Conservation (phyloP, 2,329 filamentous ascomycete genomes). For the Epichloe baconii region DNA sequence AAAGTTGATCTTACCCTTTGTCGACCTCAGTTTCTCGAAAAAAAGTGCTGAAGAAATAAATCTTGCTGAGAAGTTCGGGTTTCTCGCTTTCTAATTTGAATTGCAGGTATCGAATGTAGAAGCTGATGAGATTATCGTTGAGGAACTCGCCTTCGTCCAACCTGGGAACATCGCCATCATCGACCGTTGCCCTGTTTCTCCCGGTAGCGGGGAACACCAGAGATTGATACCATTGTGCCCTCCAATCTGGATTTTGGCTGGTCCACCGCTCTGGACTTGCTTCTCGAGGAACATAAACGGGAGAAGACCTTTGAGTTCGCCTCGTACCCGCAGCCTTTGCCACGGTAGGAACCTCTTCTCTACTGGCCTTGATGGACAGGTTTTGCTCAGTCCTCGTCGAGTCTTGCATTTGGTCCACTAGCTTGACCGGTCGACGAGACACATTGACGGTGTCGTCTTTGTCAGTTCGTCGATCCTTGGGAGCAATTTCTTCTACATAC, state of each 20-base stretch:
- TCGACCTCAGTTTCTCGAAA: slow-evolving; percentile 61
- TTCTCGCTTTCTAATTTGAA: slow-evolving; percentile 40
- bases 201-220: slow-evolving; percentile 48
- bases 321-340: slow-evolving; percentile 9
- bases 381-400: not conserved
- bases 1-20: slow-evolving; percentile 60
- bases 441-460: not conserved
- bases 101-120: slow-evolving; percentile 70
- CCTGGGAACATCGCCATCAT: slow-evolving; percentile 58
- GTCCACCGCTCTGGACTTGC: slow-evolving; percentile 32
- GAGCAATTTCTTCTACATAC: not conserved
- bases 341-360: not conserved
- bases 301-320: slow-evolving; percentile 13
- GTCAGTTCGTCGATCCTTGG: not conserved
- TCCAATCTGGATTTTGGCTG: slow-evolving; percentile 35
- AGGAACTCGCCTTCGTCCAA: slow-evolving; percentile 76
- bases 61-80: slow-evolving; percentile 44
- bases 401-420: slow-evolving; percentile 1
- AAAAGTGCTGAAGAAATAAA: slow-evolving; percentile 94
- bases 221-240: slow-evolving; percentile 38
- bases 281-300: slow-evolving; percentile 5
- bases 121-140: slow-evolving; percentile 86
- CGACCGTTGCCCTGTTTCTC: slow-evolving; percentile 50
- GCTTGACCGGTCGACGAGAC: not conserved
- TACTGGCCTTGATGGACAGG: not conserved